Base-by-base conservation (phyloP, 1,284 basidiomycete genomes). In the Xanthoconium separans region DNA sequence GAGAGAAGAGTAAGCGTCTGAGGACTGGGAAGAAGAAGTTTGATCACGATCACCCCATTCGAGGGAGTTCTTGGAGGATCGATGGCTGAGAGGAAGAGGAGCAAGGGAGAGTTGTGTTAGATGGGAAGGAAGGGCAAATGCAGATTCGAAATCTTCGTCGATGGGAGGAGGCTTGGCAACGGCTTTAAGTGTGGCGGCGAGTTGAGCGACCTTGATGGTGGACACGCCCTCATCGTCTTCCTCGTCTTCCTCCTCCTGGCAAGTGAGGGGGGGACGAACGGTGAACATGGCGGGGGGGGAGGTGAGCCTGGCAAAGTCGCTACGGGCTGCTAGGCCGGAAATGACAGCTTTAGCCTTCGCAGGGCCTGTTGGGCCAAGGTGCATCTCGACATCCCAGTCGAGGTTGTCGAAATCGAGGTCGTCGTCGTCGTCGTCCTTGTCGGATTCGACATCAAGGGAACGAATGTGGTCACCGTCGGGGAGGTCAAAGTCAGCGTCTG, bases 11-110 rank as follows among this genome's bases (percentile, higher is more conserved):
- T 88, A 90, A 6, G 89, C 81, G 67, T 91, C 89, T 24, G 89
- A 92, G 15, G 89, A 91, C 62, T 89, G 85, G 4, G 89, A 91
- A 12, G 89, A 90, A 2, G 80, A 83, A 2, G 89, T 88, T 51
- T 88, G 82, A 63, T 91, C 87, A 68, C 83, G 86, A 73, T 91
- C 89, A 34, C 86, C 85, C 87, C 89, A 91, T 71, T 91, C 88
- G 27, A 91, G 76, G 2, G 89, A 91, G 49, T 82, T 82, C 72
- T 90, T 91, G 54, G 89, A 91, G 11, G 84, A 79, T 47, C 86
- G 82, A 64, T 87, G 86, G 60, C 77, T 80, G 31, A 89, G 79
- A 30, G 85, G 81, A 56, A 87, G 74, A 54, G 88, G 86, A 42
- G 84, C 82, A 45, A 92, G 82, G 27, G 90, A 92, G 42, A 92